Evolutionary conservation across 805 yeast species (phyloP).

Genomic region (Torulaspora indica): DNA sequence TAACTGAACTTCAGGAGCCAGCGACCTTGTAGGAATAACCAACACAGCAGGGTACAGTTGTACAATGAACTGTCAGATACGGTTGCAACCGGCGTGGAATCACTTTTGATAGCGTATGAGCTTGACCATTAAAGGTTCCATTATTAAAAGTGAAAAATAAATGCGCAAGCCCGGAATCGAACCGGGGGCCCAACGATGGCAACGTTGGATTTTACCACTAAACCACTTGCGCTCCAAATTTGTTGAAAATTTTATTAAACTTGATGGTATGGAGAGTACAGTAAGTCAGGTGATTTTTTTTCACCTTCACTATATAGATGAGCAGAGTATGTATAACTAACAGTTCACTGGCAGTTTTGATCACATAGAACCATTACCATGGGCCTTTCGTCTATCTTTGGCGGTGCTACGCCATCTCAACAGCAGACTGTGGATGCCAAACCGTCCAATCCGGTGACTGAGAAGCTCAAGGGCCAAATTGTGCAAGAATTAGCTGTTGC

Average conservation of each 20-base stretch:
- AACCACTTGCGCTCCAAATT: conserved; percentile 32
- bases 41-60: not conserved
- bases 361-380: conserved; percentile 8
- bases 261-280: no score
- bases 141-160: conserved; percentile 10
- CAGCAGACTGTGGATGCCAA: conserved; percentile 22
- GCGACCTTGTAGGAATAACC: not conserved
- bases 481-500: conserved; percentile 85
- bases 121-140: no score
- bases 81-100: no score
- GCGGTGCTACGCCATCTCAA: conserved; percentile 29
- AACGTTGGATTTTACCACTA: conserved; percentile 38
- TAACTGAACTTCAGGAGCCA: not conserved
- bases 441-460: conserved; percentile 46
- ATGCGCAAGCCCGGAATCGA: conserved; percentile 36
- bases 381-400: conserved; percentile 34
- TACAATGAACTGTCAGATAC: no score
- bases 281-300: no score
- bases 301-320: no score
- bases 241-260: not conserved
- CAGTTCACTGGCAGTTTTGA: no score
- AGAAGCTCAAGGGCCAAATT: conserved; percentile 63
- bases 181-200: conserved; percentile 39
- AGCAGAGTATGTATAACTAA: no score
- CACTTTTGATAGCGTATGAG: no score